Base-by-base conservation (phyloP, 1,284 basidiomycete species). In the Cutaneotrichosporon mucoides region DNA sequence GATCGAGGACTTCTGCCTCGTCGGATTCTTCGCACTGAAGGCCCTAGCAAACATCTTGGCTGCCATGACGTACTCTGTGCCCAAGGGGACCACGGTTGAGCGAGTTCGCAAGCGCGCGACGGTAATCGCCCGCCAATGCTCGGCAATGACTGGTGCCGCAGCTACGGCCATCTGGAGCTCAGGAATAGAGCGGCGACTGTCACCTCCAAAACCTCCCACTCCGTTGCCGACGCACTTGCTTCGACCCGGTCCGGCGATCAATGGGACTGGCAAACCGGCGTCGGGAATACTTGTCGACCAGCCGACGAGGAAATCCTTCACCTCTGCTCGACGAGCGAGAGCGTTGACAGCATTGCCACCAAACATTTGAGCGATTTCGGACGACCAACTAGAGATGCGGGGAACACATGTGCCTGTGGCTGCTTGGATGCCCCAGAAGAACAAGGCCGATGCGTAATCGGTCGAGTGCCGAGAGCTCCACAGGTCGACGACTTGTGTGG, bases 121-220 rank as follows among this genome's bases (percentile, higher is more conserved):
- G 24, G 64, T 56, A 47, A 73, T 61, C 9, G 40, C 47, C 10
- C 52, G 54, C 73, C 73, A 75, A 42, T 70, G 46, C 4, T 49
- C 41, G 1, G 67, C 64, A 1, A 75, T 57, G 9, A 66, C 46
- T 0, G 64, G 62, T 3, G 61, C 68, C 4, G 62, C 62, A 1
- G 64, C 61, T 5, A 59, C 61, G 2, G 66, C 64, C 57, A 73
- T 69, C 13, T 63, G 64, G 9, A 15, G 36, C 16, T 68, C 65
- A 1, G 73, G 73, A 5, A 75, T 66, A 1, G 61, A 41, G 38
- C 71, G 64, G 9, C 70, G 61, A n/a, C 51, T 47, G 47, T 72
- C 70, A 40, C 62, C 60, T 2, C 43, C 53, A 9, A 56, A 64
- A 5, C 61, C 63, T 0, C 12, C 13, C 6, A 66, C 16, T 2